Evolutionary conservation across 305 asterid species (phyloP).

Genomic region (Rubia tinctorum): DNA sequence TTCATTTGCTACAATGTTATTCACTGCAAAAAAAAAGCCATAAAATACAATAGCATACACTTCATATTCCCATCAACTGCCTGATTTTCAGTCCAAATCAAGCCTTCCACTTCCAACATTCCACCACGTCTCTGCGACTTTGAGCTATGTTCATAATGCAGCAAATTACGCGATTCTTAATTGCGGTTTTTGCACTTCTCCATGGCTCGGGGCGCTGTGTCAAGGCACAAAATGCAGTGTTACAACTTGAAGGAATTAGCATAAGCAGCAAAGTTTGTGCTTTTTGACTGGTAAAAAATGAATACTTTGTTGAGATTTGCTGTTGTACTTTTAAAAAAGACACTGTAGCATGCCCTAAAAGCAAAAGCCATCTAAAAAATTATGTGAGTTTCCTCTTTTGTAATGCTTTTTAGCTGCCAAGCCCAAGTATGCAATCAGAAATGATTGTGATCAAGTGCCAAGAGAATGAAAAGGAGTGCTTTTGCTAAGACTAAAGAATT

Average conservation of each 20-base stretch:
- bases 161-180: neutral
- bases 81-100: no score
- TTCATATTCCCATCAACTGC: no score
- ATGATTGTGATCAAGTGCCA: conserved; percentile 15
- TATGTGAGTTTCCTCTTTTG: conserved; percentile 10
- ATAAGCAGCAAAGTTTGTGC: neutral
- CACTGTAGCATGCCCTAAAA: neutral
- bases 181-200: conserved; percentile 37
- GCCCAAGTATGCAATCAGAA: conserved; percentile 8
- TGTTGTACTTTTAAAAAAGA: neutral
- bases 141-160: neutral
- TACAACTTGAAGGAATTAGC: neutral
- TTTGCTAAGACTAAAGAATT: conserved; percentile 3
- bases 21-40: no score
- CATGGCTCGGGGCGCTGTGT: conserved; percentile 33
- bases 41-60: no score
- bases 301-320: neutral
- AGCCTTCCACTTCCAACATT: no score
- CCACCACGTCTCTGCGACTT: neutral
- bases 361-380: conserved; percentile 6
- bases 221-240: neutral
- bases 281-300: conserved; percentile 6
- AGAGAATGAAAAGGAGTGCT: conserved; percentile 8
- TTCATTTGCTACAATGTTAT: no score
- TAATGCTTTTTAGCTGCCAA: conserved; percentile 9